Conservation (phyloP, 352 stramenopile genomes). For the Peronosclerospora sorghi region DNA sequence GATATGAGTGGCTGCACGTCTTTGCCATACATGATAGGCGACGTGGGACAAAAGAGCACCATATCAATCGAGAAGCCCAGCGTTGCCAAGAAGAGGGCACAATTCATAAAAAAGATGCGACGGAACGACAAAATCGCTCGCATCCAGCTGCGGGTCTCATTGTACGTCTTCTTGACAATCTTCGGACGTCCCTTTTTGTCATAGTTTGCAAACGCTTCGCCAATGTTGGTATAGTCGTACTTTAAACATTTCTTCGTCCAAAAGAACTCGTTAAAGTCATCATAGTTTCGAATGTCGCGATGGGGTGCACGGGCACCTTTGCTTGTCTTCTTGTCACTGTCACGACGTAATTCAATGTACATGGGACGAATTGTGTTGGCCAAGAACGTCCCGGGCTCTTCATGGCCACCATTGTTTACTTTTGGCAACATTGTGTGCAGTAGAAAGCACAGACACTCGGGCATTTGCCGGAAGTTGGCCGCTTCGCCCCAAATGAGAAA, state of each 20-base stretch:
- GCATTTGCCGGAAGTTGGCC: conserved; percentile 73
- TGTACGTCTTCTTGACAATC: conserved; percentile 73
- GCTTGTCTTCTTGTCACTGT: conserved; percentile 80
- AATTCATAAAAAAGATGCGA: conserved; percentile 79
- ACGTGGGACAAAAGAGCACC: conserved; percentile 62
- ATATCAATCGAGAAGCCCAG: conserved; percentile 66
- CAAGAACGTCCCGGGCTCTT: conserved; percentile 56
- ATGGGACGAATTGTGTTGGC: conserved; percentile 61
- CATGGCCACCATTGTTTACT: conserved; percentile 30
- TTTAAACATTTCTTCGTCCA: conserved; percentile 78
- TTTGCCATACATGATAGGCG: conserved; percentile 61
- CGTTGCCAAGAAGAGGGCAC: conserved; percentile 50
- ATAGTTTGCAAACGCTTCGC: conserved; percentile 47
- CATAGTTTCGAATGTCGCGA: conserved; percentile 74
- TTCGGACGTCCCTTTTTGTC: conserved; percentile 78
- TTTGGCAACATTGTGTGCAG: conserved; percentile 67
- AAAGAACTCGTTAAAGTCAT: conserved; percentile 85
- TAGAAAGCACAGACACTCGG: conserved; percentile 70
- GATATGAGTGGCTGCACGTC: conserved; percentile 30
- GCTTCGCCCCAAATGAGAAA: conserved; percentile 82
- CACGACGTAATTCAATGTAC: conserved; percentile 50
- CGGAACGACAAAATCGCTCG: conserved; percentile 69
- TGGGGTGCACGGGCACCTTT: conserved; percentile 59
- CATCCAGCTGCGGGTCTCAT: conserved; percentile 61
- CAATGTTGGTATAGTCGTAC: conserved; percentile 55